A percentile compares a stretch with the other conserved stretches of the same genome.
Evolutionary conservation across 2,329 filamentous ascomycete species (phyloP).

Genomic region (Colletotrichum brevisporum): DNA sequence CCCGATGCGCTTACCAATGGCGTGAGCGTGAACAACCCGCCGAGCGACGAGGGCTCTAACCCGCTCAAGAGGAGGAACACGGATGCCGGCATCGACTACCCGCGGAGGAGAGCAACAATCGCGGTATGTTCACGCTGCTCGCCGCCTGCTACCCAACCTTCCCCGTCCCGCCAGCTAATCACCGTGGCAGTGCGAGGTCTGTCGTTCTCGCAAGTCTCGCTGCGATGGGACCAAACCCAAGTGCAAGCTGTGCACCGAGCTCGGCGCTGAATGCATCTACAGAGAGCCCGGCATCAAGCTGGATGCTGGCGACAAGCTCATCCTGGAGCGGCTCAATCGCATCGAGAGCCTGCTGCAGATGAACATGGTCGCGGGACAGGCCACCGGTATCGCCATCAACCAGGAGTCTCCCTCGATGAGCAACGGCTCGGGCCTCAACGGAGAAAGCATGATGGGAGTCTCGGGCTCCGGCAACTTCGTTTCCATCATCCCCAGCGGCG

Average conservation of each 20-base stretch:
- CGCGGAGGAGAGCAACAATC: conserved; percentile 74
- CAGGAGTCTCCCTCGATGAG: conserved; percentile 76
- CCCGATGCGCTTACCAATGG: conserved; percentile 59
- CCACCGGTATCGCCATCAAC: conserved; percentile 68
- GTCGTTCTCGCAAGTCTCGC: conserved; percentile 83
- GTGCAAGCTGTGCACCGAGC: conserved; percentile 86
- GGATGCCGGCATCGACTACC: conserved; percentile 74
- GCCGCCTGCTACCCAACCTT: conserved; percentile 23
- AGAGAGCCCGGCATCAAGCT: conserved; percentile 89
- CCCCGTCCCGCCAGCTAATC: conserved; percentile 29
- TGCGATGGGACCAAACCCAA: conserved; percentile 86
- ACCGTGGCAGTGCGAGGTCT: conserved; percentile 79
- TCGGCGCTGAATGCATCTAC: conserved; percentile 87
- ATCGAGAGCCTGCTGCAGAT: conserved; percentile 86
- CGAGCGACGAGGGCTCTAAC: conserved; percentile 67
- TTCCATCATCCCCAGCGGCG: conserved; percentile 72
- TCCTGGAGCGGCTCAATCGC: conserved; percentile 81
- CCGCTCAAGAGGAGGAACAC: conserved; percentile 74
- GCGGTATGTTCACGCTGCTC: conserved; percentile 64
- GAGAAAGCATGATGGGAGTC: conserved; percentile 67
- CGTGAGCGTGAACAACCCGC: conserved; percentile 60
- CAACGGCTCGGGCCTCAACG: conserved; percentile 73
- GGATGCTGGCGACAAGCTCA: conserved; percentile 88
- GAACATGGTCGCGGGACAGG: conserved; percentile 67
- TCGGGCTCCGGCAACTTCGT: conserved; percentile 61